Percentiles rank a stretch among this genome's conserved stretches.
Evolutionary conservation across 1,139 yeast genomes (phyloP).

Genomic region (Kodamaea sp.): DNA sequence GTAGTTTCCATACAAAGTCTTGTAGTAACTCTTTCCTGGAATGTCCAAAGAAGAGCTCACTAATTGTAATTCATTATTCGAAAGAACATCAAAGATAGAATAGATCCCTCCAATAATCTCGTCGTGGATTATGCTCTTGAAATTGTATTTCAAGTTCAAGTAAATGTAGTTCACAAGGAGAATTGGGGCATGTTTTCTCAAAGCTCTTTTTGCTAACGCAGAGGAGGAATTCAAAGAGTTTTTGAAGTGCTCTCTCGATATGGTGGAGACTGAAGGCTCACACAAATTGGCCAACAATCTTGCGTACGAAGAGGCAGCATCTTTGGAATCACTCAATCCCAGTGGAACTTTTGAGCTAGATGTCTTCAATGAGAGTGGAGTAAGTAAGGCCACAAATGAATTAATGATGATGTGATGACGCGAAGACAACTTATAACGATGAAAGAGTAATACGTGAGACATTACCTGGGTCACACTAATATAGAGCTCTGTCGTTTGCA

Average conservation of each 20-base stretch:
- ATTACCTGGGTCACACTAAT: slow-evolving; percentile 42
- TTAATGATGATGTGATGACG: slow-evolving; percentile 69
- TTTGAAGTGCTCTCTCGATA: slow-evolving; percentile 18
- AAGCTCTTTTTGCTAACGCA: slow-evolving; percentile 53
- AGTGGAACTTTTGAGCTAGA: slow-evolving; percentile 1
- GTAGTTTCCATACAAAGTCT: slow-evolving; percentile 69
- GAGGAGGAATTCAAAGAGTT: slow-evolving; percentile 55
- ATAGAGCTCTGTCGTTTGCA: slow-evolving; percentile 23
- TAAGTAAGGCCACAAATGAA: slow-evolving; percentile 51
- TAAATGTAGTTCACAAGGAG: slow-evolving; percentile 59
- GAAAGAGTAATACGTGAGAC: slow-evolving; percentile 61
- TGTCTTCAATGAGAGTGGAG: slow-evolving; percentile 34
- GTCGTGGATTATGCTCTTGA: slow-evolving; percentile 50
- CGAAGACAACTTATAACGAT: slow-evolving; percentile 67
- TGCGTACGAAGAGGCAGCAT: slow-evolving; percentile 48
- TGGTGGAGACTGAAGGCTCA: slow-evolving; percentile 53
- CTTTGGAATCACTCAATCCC: slow-evolving; percentile 20
- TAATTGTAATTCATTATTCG: slow-evolving; percentile 63
- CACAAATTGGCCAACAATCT: slow-evolving; percentile 69
- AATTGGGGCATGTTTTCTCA: slow-evolving; percentile 65
- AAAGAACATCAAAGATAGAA: slow-evolving; percentile 66
- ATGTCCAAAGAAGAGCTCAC: slow-evolving; percentile 72
- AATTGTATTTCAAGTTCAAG: slow-evolving; percentile 51
- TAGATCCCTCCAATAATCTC: slow-evolving; percentile 59
- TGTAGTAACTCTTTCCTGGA: slow-evolving; percentile 70